A percentile compares a stretch with the other conserved stretches of the same genome.
Evolutionary conservation across 768 basidiomycete species (phyloP).

Genomic region (Pseudohyphozyma bogoriensis): DNA sequence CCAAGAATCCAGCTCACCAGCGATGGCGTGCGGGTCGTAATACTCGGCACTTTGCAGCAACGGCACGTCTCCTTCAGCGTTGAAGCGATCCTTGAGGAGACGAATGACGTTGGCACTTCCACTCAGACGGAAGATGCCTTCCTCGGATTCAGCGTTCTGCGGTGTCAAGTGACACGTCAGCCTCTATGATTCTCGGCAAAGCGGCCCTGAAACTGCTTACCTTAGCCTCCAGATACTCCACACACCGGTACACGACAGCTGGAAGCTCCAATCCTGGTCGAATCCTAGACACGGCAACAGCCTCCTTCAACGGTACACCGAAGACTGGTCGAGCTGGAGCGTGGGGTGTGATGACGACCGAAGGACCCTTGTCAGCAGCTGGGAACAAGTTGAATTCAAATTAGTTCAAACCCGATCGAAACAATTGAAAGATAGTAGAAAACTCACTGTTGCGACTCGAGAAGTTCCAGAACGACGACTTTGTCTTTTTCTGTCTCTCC

Average conservation of each 20-base stretch:
- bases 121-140: slow-evolving; percentile 83
- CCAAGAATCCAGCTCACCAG: too few species aligned
- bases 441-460: slow-evolving; percentile 48
- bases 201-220: slow-evolving; percentile 1
- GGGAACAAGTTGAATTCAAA: too few species aligned
- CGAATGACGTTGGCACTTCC: slow-evolving; percentile 28
- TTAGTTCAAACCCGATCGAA: too few species aligned
- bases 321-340: slow-evolving; percentile 64
- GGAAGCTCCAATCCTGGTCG: slow-evolving; percentile 59
- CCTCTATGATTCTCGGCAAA: not conserved
- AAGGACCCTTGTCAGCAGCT: too few species aligned
- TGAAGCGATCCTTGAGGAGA: slow-evolving; percentile 82
- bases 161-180: not conserved
- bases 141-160: slow-evolving; percentile 78
- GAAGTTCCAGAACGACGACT: slow-evolving; percentile 91
- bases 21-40: slow-evolving; percentile 96
- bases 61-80: slow-evolving; percentile 90
- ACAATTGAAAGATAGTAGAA: too few species aligned
- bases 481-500: slow-evolving; percentile 81
- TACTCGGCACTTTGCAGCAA: slow-evolving; percentile 77
- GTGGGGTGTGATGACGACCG: too few species aligned
- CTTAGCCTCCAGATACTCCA: slow-evolving; percentile 87
- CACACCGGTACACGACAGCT: slow-evolving; percentile 86
- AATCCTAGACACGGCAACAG: slow-evolving; percentile 77
- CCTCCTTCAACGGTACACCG: slow-evolving; percentile 74